A percentile compares a stretch with the other conserved stretches of the same genome.
Evolutionary conservation across 768 basidiomycete genomes (phyloP).

Genomic region (Rhodocollybia butyracea): DNA sequence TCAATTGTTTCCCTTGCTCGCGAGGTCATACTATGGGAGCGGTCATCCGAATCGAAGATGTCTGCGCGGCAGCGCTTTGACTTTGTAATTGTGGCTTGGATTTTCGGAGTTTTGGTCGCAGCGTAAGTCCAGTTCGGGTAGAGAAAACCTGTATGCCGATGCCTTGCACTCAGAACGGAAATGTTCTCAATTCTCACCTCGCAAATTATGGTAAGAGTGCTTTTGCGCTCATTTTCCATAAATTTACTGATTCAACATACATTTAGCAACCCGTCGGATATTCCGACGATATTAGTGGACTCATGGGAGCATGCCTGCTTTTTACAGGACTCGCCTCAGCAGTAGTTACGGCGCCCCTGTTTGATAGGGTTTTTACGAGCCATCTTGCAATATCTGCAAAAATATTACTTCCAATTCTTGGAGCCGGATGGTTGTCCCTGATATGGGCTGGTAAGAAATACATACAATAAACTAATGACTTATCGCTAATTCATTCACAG

Average conservation of each 20-base stretch:
- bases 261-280: conserved; percentile 71
- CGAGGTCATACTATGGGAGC: conserved; percentile 45
- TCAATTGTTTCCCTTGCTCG: conserved; percentile 48
- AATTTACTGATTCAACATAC: neutral
- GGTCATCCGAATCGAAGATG: conserved; percentile 52
- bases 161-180: conserved; percentile 46
- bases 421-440: conserved; percentile 63
- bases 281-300: conserved; percentile 57
- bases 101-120: conserved; percentile 66
- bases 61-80: conserved; percentile 64
- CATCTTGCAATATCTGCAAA: conserved; percentile 61
- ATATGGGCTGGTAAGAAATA: conserved; percentile 71
- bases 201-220: conserved; percentile 60
- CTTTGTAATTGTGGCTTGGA: conserved; percentile 52
- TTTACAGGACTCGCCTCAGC: conserved; percentile 71
- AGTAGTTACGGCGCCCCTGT: conserved; percentile 64
- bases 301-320: conserved; percentile 66
- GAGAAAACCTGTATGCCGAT: too few species aligned
- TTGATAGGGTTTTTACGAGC: conserved; percentile 81
- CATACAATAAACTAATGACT: neutral
- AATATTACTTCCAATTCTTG: conserved; percentile 58
- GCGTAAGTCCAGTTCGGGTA: conserved; percentile 43
- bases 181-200: conserved; percentile 63
- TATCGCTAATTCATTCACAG: conserved; percentile 30
- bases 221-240: neutral